Conservation (phyloP, 139 green algal species). For the Nannochloris sp. region DNA sequence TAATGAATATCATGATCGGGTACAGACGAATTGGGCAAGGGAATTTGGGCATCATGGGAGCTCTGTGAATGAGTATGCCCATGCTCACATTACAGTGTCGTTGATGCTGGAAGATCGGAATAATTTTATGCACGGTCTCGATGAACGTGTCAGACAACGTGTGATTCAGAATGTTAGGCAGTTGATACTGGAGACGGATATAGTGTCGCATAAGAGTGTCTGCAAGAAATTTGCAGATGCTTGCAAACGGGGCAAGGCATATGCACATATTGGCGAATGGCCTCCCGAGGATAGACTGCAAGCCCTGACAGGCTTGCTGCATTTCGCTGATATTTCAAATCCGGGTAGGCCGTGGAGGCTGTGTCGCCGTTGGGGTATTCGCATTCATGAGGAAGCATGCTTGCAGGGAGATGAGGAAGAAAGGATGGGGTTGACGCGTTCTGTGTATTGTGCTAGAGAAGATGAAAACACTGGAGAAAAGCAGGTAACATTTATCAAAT, state of each 20-base stretch:
- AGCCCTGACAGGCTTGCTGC: conserved; percentile 43
- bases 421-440: conserved; percentile 43
- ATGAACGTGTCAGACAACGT: conserved; percentile 15
- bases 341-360: conserved; percentile 31
- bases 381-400: conserved; percentile 41
- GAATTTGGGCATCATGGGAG: conserved; percentile 50
- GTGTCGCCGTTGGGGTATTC: conserved; percentile 27
- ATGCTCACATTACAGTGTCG: conserved; percentile 31
- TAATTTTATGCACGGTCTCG: conserved; percentile 19
- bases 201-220: conserved; percentile 22
- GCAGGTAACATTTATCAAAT: conserved; percentile 53
- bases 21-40: conserved; percentile 31
- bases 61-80: neutral
- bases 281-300: conserved; percentile 13
- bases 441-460: conserved; percentile 50
- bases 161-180: conserved; percentile 32
- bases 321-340: conserved; percentile 59
- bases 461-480: conserved; percentile 50
- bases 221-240: conserved; percentile 28
- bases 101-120: conserved; percentile 32
- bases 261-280: conserved; percentile 25
- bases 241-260: conserved; percentile 13
- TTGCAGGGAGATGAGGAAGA: conserved; percentile 51
- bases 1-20: conserved; percentile 58
- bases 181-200: conserved; percentile 59